Conservation (phyloP, 2,329 filamentous ascomycete species). For the Claviceps cyperi region DNA sequence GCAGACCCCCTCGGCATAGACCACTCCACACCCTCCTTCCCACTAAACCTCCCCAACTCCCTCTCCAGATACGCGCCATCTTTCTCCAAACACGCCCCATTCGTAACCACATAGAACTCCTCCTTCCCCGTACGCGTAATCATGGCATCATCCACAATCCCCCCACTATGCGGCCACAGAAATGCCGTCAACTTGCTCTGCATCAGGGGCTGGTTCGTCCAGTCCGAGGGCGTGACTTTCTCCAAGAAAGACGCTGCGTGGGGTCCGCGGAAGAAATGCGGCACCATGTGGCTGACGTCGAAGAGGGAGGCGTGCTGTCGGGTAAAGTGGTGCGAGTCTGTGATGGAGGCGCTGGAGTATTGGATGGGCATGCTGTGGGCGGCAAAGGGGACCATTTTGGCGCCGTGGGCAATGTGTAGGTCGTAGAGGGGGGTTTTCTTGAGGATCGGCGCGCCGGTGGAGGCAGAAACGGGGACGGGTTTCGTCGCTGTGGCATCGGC, state of each 20-base stretch:
- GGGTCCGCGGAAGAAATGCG: conserved; percentile 71
- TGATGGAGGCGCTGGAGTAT: conserved; percentile 63
- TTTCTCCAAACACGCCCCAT: conserved; percentile 83
- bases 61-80: conserved; percentile 63
- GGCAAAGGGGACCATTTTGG: conserved; percentile 93
- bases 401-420: conserved; percentile 62
- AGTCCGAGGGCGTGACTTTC: conserved; percentile 64
- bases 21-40: conserved; percentile 37
- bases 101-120: conserved; percentile 85
- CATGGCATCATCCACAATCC: conserved; percentile 90
- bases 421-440: conserved; percentile 62
- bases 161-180: conserved; percentile 64
- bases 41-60: conserved; percentile 46
- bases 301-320: conserved; percentile 80
- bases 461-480: neutral
- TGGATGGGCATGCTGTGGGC: conserved; percentile 88
- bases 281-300: conserved; percentile 94
- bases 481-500: conserved; percentile 8
- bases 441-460: neutral
- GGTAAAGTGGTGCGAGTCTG: conserved; percentile 81
- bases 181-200: conserved; percentile 74
- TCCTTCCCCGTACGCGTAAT: conserved; percentile 66
- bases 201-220: conserved; percentile 48
- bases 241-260: conserved; percentile 72
- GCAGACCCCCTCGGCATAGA: conserved; percentile 58